These are phyloP conservation scores for Zoysia japonica DNA, from an alignment of 176 grass and related monocot genomes.

Conservation along the genomic window DNA sequence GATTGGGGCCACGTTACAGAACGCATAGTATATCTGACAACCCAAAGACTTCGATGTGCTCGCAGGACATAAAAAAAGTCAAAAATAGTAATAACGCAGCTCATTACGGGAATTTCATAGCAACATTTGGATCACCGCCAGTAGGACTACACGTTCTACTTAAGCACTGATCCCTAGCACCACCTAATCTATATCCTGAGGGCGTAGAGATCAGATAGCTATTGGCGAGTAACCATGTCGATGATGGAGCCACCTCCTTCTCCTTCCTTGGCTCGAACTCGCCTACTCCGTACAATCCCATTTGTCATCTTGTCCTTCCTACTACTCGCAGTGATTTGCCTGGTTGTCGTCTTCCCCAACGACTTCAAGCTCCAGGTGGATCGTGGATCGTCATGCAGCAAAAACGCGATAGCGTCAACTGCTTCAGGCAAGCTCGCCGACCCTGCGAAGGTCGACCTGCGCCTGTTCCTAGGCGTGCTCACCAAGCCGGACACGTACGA, in stretches of 20 bases:
- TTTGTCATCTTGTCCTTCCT: background rate
- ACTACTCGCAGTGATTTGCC: background rate
- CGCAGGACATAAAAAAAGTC: background rate
- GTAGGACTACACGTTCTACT: background rate
- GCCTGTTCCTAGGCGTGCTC: conserved; percentile 47
- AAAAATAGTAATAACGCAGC: background rate
- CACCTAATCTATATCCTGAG: background rate
- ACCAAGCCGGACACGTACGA: conserved; percentile 36
- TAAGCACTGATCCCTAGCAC: background rate
- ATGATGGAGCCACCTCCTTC: background rate
- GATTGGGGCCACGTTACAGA: conserved; percentile 6
- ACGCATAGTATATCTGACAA: background rate
- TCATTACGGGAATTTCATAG: background rate
- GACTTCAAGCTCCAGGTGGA: background rate
- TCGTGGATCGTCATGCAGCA: background rate
- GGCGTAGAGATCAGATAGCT: background rate
- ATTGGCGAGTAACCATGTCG: background rate
- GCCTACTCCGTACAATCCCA: background rate
- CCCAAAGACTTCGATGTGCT: conserved; percentile 1
- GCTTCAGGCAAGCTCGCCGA: background rate
- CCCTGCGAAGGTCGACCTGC: conserved; percentile 13
- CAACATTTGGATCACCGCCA: conserved; percentile 1
- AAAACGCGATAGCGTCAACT: background rate
- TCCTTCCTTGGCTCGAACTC: background rate
- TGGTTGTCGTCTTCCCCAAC: background rate